These are phyloP conservation scores for Volvariella surrecta DNA, from an alignment of 1,284 basidiomycete genomes.

Conservation along the genomic window DNA sequence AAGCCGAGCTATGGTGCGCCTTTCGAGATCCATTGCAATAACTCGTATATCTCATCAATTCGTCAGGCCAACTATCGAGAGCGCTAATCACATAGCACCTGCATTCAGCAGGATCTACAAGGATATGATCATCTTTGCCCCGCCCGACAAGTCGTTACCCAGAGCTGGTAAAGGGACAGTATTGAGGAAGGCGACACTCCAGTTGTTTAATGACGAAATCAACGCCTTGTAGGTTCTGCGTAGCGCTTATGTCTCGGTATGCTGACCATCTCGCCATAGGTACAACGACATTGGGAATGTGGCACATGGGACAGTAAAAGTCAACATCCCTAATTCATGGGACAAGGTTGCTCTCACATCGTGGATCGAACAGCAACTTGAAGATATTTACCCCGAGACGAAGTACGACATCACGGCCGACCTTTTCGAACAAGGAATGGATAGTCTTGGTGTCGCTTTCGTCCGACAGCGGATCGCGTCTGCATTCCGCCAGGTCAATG, in stretches of 20 bases:
- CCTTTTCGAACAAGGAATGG: slow-evolving; percentile 30
- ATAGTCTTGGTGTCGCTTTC: slow-evolving; percentile 25
- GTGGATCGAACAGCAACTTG: slow-evolving; percentile 23
- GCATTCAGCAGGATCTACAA: slow-evolving; percentile 32
- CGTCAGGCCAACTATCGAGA: slow-evolving; percentile 23
- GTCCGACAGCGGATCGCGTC: slow-evolving; percentile 23
- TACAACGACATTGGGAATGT: slow-evolving; percentile 21
- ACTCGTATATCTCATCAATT: background rate
- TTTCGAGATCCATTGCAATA: background rate
- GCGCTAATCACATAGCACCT: slow-evolving; percentile 30
- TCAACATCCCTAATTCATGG: slow-evolving; percentile 19
- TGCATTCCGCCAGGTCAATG: slow-evolving; percentile 16
- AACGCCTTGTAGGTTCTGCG: slow-evolving; percentile 19
- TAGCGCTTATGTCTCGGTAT: background rate
- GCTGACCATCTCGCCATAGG: slow-evolving; percentile 11
- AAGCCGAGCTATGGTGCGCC: slow-evolving; percentile 28
- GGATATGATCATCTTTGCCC: slow-evolving; percentile 29
- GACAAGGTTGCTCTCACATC: slow-evolving; percentile 9
- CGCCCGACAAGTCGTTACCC: slow-evolving; percentile 23
- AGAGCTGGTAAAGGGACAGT: slow-evolving; percentile 28
- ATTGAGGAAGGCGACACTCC: slow-evolving; percentile 25
- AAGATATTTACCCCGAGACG: slow-evolving; percentile 14
- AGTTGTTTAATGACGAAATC: slow-evolving; percentile 24
- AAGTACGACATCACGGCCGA: slow-evolving; percentile 17
- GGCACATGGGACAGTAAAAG: slow-evolving; percentile 5